Base-by-base conservation (phyloP, 1,284 basidiomycete genomes). In the Melanopsichium pennsylvanicum region DNA sequence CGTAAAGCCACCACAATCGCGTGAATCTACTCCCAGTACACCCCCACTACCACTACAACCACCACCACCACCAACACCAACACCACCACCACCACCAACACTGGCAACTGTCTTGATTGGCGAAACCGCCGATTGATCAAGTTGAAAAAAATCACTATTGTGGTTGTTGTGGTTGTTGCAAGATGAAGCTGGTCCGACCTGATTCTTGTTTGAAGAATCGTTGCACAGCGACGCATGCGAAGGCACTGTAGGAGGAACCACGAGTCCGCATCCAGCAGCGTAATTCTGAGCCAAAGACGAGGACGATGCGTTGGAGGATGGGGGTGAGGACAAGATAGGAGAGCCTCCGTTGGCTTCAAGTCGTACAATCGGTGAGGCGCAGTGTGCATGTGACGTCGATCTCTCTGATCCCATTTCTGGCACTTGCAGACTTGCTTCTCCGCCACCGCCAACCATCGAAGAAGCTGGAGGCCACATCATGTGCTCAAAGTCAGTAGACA, bases 221-320 rank as follows among this genome's bases (percentile, higher is more conserved):
- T 25, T 31, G 7, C 22, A 27, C 13, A 45, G 16, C 5, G 52
- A 22, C n/a, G n/a, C n/a, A 33, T 51, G 43, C 2, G 60, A 63
- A 22, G 60, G 60, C 4, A 63, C 60, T 1, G 60, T 63, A 0
- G 60, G 60, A 5, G 60, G 60, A 15, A 63, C 54, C 60, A 63
- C 52, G 15, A 63, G 23, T 5, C 18, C 42, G 22, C 50, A 52
- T 27, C 29, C 22, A n/a, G 49, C 34, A 9, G 51, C 40, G 13
- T 50, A 51, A 22, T 25, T 57, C 21, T 63, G 52, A n/a, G 40
- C 31, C 18, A n/a, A n/a, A n/a, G 48, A 63, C 6, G 52, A 49
- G 5, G 58, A 47, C 8, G 60, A 63, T 4, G 52, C 43, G 39
- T 57, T 63, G 12, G 60, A 63, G 3, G 60, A 63, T 1, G 60